Percentiles rank a stretch among this genome's conserved stretches.
These are phyloP conservation scores for Coprinellus micaceus DNA, from an alignment of 768 basidiomycete genomes.

Conservation along the genomic window DNA sequence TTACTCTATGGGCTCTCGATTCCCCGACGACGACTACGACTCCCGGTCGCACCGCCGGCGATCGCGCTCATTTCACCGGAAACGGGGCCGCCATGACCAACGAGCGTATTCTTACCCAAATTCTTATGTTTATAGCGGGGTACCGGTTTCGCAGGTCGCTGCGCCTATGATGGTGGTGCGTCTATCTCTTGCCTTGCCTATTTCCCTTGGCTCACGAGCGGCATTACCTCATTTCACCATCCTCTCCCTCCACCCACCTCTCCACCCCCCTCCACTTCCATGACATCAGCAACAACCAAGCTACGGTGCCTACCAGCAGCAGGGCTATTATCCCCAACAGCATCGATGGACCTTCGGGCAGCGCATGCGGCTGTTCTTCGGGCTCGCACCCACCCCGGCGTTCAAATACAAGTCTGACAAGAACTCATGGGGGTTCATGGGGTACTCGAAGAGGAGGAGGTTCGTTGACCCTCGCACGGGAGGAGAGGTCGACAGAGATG, in stretches of 20 bases:
- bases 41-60: conserved; percentile 23
- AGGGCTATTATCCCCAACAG: conserved; percentile 17
- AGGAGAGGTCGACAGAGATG: conserved; percentile 51
- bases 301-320: conserved; percentile 19
- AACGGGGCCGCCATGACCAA: not conserved
- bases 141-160: conserved; percentile 18
- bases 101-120: conserved; percentile 6
- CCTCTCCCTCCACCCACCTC: not conserved
- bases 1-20: conserved; percentile 1
- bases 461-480: conserved; percentile 50
- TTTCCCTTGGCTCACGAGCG: not conserved
- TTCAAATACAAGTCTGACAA: conserved; percentile 42
- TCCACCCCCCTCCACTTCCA: not conserved
- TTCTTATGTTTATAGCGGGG: conserved; percentile 20
- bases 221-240: not conserved
- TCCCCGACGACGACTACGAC: conserved; percentile 22
- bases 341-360: conserved; percentile 35
- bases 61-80: conserved; percentile 9
- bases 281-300: conserved; percentile 25
- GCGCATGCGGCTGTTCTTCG: conserved; percentile 52
- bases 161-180: conserved; percentile 29
- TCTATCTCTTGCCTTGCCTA: not conserved
- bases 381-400: conserved; percentile 38
- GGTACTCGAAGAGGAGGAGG: conserved; percentile 44
- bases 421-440: conserved; percentile 54